A percentile compares a stretch with the other conserved stretches of the same genome.
Evolutionary conservation across 108 stramenopile genomes (phyloP).

Genomic region (Fragilaria radians): DNA sequence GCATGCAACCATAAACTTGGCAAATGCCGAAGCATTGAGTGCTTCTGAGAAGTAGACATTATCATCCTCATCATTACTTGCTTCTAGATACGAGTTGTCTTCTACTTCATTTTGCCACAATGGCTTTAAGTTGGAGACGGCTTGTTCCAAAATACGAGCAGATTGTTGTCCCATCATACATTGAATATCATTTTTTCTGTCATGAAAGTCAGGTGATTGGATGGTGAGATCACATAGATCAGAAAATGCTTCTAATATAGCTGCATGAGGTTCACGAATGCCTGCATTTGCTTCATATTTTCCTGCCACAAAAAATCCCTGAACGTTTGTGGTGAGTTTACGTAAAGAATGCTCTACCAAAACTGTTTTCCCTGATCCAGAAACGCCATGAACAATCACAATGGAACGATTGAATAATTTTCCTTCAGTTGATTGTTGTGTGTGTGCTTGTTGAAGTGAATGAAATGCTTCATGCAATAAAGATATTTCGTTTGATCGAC

Average conservation of each 20-base stretch:
- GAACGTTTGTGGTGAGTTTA: background rate
- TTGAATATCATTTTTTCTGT: background rate
- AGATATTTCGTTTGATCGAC: background rate
- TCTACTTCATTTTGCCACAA: too few species aligned
- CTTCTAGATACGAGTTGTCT: too few species aligned
- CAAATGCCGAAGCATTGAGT: background rate
- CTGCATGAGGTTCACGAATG: background rate
- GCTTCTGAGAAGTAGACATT: background rate
- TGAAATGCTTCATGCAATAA: background rate
- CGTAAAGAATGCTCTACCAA: background rate
- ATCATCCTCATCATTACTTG: background rate
- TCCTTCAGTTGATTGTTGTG: background rate
- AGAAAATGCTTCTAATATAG: background rate
- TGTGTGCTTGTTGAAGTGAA: background rate
- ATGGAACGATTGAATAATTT: too few species aligned
- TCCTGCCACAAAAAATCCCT: background rate
- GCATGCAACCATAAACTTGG: background rate
- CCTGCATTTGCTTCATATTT: background rate
- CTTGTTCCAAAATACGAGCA: background rate
- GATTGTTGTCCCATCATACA: background rate
- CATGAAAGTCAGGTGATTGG: background rate
- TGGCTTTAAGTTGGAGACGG: background rate
- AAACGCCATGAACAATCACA: background rate
- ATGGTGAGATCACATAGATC: background rate
- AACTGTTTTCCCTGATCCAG: background rate